Conservation (phyloP, 2,329 filamentous ascomycete genomes). For the Cercospora sojina region DNA sequence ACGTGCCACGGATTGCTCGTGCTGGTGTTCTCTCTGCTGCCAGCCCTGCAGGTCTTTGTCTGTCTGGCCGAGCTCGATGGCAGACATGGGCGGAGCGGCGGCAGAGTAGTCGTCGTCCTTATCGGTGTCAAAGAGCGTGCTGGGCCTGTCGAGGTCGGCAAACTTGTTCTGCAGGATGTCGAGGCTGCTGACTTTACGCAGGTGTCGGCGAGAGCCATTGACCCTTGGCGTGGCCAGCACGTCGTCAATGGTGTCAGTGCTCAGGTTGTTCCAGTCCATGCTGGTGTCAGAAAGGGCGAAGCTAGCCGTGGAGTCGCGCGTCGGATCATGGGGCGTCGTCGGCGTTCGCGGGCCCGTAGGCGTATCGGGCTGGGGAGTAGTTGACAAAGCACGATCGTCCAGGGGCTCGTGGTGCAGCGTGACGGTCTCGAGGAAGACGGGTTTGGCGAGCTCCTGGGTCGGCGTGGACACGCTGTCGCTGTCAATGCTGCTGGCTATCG, state of each 20-base stretch:
- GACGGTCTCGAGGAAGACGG: constrained; percentile 26
- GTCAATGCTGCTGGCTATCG: constrained; percentile 11
- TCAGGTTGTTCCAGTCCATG: constrained; percentile 37
- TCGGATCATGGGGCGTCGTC: constrained; percentile 25
- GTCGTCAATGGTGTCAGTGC: constrained; percentile 34
- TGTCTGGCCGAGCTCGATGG: constrained; percentile 19
- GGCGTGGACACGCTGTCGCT: constrained; percentile 19
- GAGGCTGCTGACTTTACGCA: constrained; percentile 35
- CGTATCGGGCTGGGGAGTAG: constrained; percentile 23
- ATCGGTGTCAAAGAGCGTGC: constrained; percentile 35
- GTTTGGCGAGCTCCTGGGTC: constrained; percentile 19
- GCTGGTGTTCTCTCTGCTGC: constrained; percentile 15
- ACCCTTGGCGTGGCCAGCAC: constrained; percentile 36
- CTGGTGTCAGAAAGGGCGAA: constrained; percentile 35
- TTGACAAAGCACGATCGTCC: constrained; percentile 15
- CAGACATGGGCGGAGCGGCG: constrained; percentile 26
- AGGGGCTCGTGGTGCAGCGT: constrained; percentile 25
- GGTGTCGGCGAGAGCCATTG: constrained; percentile 28
- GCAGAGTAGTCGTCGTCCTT: constrained; percentile 26
- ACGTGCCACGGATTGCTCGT: constrained; percentile 7
- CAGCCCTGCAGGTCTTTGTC: constrained; percentile 18
- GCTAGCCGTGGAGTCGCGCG: constrained; percentile 35
- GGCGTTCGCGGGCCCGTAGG: constrained; percentile 21
- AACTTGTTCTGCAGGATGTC: constrained; percentile 38
- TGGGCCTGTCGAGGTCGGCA: constrained; percentile 28